phyloP scores from a whole-genome alignment of 495 filamentous ascomycete genomes.

The Pyrenula massariospora region DNA sequence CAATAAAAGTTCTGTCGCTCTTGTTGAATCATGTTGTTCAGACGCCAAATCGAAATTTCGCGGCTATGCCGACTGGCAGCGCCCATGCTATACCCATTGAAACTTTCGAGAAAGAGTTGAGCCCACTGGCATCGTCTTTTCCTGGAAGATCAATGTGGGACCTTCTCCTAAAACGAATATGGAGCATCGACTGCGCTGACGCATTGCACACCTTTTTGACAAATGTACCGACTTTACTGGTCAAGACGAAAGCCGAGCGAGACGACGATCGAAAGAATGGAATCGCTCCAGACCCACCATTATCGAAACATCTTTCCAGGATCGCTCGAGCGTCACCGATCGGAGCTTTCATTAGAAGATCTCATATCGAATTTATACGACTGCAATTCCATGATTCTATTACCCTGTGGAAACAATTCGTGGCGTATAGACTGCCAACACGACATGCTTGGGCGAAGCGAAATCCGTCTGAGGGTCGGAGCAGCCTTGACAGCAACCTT shows the following conservation, averaged over 20 bases:
- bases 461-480: conserved; percentile 48
- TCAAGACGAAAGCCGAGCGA: conserved; percentile 43
- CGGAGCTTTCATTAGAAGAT: conserved; percentile 70
- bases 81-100: conserved; percentile 47
- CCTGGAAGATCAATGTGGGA: conserved; percentile 81
- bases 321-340: conserved; percentile 60
- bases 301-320: conserved; percentile 16
- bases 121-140: conserved; percentile 47
- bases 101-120: conserved; percentile 55
- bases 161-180: conserved; percentile 69
- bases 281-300: conserved; percentile 28
- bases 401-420: conserved; percentile 68
- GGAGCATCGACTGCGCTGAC: conserved; percentile 73
- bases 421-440: conserved; percentile 67
- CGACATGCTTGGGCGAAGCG: conserved; percentile 56
- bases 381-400: conserved; percentile 68
- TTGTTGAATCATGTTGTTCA: conserved; percentile 62
- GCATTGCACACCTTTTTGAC: conserved; percentile 60
- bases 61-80: conserved; percentile 19
- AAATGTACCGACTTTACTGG: conserved; percentile 40
- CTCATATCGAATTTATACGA: conserved; percentile 66
- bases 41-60: conserved; percentile 20
- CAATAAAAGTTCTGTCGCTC: conserved; percentile 78
- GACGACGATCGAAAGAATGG: conserved; percentile 38
- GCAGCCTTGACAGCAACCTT: conserved; percentile 58